Percentiles rank a stretch among this genome's conserved stretches.
phyloP scores from a whole-genome alignment of 73 alveolate genomes.

The Tetrahymena malaccensis region DNA sequence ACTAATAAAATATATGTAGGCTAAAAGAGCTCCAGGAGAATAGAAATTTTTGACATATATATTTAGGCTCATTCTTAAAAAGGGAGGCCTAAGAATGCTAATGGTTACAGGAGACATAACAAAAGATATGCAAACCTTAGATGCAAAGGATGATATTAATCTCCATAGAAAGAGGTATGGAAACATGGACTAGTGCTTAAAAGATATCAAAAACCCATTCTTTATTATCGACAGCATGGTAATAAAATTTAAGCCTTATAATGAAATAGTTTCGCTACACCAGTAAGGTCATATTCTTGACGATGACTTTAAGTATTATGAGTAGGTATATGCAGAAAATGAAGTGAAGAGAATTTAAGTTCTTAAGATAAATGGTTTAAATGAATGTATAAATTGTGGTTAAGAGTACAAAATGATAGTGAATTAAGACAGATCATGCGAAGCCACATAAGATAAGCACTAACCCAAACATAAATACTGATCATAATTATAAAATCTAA shows the following conservation, averaged over 20 bases:
- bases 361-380: background rate
- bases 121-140: background rate
- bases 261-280: background rate
- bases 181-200: background rate
- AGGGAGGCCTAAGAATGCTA: background rate
- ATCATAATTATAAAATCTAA: background rate
- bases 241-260: background rate
- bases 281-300: background rate
- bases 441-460: background rate
- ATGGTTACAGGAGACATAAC: background rate
- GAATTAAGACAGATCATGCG: background rate
- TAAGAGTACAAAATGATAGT: background rate
- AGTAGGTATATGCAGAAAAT: background rate
- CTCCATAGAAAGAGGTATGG: background rate
- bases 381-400: background rate
- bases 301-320: background rate
- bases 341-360: background rate
- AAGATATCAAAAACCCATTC: background rate
- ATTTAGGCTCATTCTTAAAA: background rate
- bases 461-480: background rate
- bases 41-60: background rate
- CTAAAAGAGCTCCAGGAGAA: background rate
- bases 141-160: background rate
- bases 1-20: background rate
- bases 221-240: background rate